phyloP scores from a whole-genome alignment of 129 eudicot species.

The Ambrosia artemisiifolia region DNA sequence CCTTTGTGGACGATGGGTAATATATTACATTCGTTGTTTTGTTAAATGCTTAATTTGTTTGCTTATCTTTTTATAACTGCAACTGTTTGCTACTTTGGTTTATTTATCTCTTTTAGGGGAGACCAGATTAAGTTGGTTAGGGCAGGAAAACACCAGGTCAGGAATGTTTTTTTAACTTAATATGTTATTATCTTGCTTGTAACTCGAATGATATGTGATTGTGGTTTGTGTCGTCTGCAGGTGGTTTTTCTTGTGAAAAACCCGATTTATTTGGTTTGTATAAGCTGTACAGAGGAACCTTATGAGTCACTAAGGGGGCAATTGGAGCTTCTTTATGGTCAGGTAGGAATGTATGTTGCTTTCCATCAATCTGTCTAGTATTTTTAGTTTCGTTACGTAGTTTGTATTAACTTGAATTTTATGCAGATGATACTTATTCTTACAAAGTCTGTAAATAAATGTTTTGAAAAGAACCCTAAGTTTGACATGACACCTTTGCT shows the following conservation, averaged over 20 bases:
- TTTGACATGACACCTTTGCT: slow-evolving; percentile 99
- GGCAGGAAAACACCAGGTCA: slow-evolving; percentile 96
- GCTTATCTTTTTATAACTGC: not conserved
- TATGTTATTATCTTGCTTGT: not conserved
- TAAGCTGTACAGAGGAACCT: slow-evolving; percentile 97
- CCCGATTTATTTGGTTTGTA: slow-evolving; percentile 95
- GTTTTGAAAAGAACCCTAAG: slow-evolving; percentile 92
- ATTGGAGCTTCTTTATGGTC: slow-evolving; percentile 86
- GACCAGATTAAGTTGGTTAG: slow-evolving; percentile 78
- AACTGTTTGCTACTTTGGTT: slow-evolving; percentile 26
- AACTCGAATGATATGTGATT: not conserved
- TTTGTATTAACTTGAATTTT: not conserved
- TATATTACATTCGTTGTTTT: slow-evolving; percentile 14
- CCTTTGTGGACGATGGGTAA: slow-evolving; percentile 97
- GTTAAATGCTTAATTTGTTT: not conserved
- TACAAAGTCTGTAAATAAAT: slow-evolving; percentile 85
- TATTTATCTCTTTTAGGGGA: slow-evolving; percentile 50
- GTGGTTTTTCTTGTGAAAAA: slow-evolving; percentile 94
- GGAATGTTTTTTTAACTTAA: slow-evolving; percentile 17
- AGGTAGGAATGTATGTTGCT: slow-evolving; percentile 48
- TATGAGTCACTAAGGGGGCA: slow-evolving; percentile 81
- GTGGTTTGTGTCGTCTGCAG: slow-evolving; percentile 23
- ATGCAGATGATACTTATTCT: slow-evolving; percentile 95
- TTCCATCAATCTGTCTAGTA: not conserved
- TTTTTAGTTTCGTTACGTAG: not conserved